phyloP scores from a whole-genome alignment of 805 yeast species.

The Candida ponderosae region DNA sequence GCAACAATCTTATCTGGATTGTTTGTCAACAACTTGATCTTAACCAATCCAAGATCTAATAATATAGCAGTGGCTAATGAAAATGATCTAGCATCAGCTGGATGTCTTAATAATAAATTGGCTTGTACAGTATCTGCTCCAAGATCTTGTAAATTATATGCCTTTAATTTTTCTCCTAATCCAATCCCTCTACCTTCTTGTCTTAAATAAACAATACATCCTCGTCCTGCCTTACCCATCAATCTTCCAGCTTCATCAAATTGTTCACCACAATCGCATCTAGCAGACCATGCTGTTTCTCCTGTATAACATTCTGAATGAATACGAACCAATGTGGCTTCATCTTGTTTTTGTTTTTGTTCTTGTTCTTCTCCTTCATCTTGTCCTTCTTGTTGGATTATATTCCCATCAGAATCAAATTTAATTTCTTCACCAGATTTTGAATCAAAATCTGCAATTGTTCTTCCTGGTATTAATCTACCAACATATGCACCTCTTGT shows the following conservation, averaged over 20 bases:
- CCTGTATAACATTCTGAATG: conserved; percentile 99
- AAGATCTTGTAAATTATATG: conserved; percentile 91
- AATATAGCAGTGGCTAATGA: conserved; percentile 91
- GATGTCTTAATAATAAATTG: conserved; percentile 84
- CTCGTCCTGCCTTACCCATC: conserved; percentile 83
- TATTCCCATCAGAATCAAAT: conserved; percentile 33
- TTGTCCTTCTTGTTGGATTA: conserved; percentile 16
- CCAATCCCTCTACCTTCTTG: conserved; percentile 99
- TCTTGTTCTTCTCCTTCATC: too few species aligned
- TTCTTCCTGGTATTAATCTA: conserved; percentile 79
- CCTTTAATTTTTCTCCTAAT: conserved; percentile 93
- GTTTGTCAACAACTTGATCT: conserved; percentile 78
- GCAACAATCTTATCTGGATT: conserved; percentile 95
- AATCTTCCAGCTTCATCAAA: conserved; percentile 94
- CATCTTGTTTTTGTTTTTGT: conserved; percentile 24
- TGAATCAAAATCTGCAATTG: conserved; percentile 56
- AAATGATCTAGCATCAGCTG: conserved; percentile 96
- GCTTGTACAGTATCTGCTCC: conserved; percentile 99
- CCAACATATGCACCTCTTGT: conserved; percentile 98
- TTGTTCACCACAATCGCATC: conserved; percentile 99
- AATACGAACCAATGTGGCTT: conserved; percentile 69
- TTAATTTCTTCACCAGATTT: conserved; percentile 26
- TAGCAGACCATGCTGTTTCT: conserved; percentile 97
- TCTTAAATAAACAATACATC: conserved; percentile 90
- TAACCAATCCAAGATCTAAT: conserved; percentile 66